Conservation (phyloP, 2,329 filamentous ascomycete species). For the Pochonia chlamydosporia region DNA sequence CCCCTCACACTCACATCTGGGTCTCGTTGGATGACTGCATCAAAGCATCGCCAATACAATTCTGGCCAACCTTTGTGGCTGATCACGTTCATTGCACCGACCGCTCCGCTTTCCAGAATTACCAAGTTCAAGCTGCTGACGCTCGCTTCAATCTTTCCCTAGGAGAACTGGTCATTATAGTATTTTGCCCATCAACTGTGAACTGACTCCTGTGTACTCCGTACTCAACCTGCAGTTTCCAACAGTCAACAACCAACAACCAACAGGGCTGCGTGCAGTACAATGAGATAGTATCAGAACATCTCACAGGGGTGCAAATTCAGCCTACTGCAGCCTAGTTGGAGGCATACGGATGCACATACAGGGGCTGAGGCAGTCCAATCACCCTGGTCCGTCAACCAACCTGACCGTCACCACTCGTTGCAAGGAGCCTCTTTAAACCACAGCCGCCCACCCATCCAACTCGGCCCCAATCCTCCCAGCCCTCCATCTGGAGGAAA, state of each 20-base stretch:
- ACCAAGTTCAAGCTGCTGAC: neutral
- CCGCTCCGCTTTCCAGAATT: neutral
- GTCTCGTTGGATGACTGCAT: neutral
- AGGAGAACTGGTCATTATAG: too few species aligned
- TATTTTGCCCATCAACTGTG: too few species aligned
- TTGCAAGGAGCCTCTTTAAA: slow-evolving; percentile 24
- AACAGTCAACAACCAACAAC: slow-evolving; percentile 6
- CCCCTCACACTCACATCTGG: neutral
- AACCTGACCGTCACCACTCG: slow-evolving; percentile 13
- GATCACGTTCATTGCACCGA: neutral
- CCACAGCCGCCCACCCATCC: slow-evolving; percentile 23
- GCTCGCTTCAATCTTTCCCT: neutral
- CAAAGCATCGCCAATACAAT: neutral
- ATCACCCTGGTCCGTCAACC: slow-evolving; percentile 9
- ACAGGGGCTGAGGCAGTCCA: slow-evolving; percentile 8
- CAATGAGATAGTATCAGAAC: neutral
- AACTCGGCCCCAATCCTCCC: slow-evolving; percentile 5
- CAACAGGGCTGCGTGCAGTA: neutral
- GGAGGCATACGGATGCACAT: neutral
- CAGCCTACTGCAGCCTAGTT: slow-evolving; percentile 8
- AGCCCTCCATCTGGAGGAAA: slow-evolving; percentile 13
- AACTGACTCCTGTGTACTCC: too few species aligned
- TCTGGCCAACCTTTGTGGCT: neutral
- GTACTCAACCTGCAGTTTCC: neutral
- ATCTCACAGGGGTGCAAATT: slow-evolving; percentile 3